phyloP scores from a whole-genome alignment of 352 stramenopile genomes.

The Peronospora belbahrii region DNA sequence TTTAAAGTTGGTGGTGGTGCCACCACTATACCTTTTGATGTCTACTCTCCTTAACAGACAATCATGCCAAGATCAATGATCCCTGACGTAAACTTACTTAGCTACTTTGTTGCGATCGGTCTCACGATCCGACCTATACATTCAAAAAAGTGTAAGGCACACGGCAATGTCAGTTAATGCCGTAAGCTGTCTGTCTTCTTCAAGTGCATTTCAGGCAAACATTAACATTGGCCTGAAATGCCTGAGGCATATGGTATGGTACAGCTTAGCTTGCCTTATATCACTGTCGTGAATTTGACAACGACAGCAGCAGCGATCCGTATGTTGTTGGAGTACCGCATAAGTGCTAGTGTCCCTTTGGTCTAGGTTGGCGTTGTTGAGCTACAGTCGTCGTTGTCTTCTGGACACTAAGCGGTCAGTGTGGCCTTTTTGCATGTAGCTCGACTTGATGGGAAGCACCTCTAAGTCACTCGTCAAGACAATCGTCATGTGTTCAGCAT shows the following conservation, averaged over 20 bases:
- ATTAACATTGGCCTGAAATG: background rate
- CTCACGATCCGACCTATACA: background rate
- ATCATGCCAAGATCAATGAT: background rate
- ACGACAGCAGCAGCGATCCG: background rate
- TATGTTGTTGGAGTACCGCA: background rate
- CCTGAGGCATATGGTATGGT: background rate
- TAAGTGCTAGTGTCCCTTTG: slow-evolving; percentile 5
- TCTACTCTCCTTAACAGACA: background rate
- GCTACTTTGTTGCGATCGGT: background rate
- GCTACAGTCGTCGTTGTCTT: background rate
- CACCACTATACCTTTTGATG: too few species aligned
- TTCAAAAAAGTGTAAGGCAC: slow-evolving; percentile 9
- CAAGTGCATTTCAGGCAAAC: background rate
- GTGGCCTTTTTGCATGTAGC: slow-evolving; percentile 3
- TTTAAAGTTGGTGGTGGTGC: too few species aligned
- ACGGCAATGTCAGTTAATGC: background rate
- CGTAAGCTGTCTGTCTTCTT: background rate
- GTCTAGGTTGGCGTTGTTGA: background rate
- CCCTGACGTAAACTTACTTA: too few species aligned
- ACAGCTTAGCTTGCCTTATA: slow-evolving; percentile 13
- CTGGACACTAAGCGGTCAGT: background rate
- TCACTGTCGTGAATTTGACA: slow-evolving; percentile 13
- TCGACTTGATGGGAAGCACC: background rate
- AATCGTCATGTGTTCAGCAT: slow-evolving; percentile 19
- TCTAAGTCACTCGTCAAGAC: slow-evolving; percentile 1